Evolutionary conservation across 768 basidiomycete species (phyloP).

Genomic region (Asterophora parasitica): DNA sequence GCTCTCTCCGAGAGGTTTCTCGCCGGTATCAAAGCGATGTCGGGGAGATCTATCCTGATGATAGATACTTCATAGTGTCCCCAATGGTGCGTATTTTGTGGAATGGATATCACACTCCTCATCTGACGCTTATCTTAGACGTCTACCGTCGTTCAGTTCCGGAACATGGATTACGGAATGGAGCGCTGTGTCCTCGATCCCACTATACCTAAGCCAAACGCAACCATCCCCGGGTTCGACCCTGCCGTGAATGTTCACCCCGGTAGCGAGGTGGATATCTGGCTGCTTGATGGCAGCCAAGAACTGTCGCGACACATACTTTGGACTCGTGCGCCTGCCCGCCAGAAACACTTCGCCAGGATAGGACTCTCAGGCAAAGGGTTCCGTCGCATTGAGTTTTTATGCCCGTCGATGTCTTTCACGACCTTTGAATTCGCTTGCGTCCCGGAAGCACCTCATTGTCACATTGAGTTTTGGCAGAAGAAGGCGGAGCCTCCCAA

Average conservation of each 20-base stretch:
- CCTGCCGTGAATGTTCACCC: slow-evolving; percentile 1
- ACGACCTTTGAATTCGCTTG: slow-evolving; percentile 11
- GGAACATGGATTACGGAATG: slow-evolving; percentile 11
- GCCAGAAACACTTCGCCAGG: slow-evolving; percentile 2
- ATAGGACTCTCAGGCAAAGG: slow-evolving; percentile 7
- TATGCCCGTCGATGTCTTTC: slow-evolving; percentile 7
- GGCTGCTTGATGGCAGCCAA: slow-evolving; percentile 7
- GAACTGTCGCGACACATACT: slow-evolving; percentile 2
- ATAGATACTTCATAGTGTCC: slow-evolving; percentile 8
- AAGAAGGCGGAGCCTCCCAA: slow-evolving; percentile 6
- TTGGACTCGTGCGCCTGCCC: slow-evolving; percentile 8
- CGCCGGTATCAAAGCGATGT: background rate
- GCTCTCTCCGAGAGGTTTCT: background rate
- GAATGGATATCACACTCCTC: background rate
- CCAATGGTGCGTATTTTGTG: background rate
- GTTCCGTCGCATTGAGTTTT: slow-evolving; percentile 4
- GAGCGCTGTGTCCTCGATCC: slow-evolving; percentile 11
- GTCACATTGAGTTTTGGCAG: slow-evolving; percentile 14
- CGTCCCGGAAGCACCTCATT: background rate
- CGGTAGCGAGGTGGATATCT: slow-evolving; percentile 6
- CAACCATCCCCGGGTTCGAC: slow-evolving; percentile 1
- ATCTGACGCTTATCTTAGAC: background rate
- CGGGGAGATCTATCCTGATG: slow-evolving; percentile 10
- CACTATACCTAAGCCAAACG: slow-evolving; percentile 2
- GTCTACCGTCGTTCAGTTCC: slow-evolving; percentile 11